Conservation (phyloP, 1,284 basidiomycete genomes). For the Chalciporus sp. region DNA sequence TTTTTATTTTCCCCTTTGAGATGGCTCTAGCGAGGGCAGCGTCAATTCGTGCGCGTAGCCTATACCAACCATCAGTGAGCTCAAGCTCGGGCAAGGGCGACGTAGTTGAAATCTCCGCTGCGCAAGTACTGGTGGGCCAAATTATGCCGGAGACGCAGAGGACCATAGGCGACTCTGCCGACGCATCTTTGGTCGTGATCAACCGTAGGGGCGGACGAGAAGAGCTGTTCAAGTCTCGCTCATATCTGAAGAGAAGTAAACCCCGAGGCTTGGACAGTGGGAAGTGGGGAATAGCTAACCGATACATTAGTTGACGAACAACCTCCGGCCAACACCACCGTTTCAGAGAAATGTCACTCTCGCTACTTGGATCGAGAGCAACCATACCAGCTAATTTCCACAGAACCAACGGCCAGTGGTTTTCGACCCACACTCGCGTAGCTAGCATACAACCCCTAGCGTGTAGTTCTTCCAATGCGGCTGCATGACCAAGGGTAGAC, state of each 20-base stretch:
- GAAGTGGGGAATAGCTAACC: slow-evolving; percentile 49
- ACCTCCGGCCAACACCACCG: slow-evolving; percentile 84
- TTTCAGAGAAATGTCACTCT: slow-evolving; percentile 46
- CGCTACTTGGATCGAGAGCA: slow-evolving; percentile 66
- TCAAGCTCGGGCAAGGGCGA: slow-evolving; percentile 65
- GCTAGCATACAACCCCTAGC: slow-evolving; percentile 60
- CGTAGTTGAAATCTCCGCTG: slow-evolving; percentile 43
- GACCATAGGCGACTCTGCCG: slow-evolving; percentile 75
- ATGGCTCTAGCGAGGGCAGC: slow-evolving; percentile 72
- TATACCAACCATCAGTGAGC: slow-evolving; percentile 97
- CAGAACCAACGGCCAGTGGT: slow-evolving; percentile 88
- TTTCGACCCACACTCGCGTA: slow-evolving; percentile 82
- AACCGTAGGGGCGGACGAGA: slow-evolving; percentile 80
- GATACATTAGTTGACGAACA: slow-evolving; percentile 81
- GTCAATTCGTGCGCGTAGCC: slow-evolving; percentile 79
- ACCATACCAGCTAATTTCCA: slow-evolving; percentile 94
- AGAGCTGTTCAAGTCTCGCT: slow-evolving; percentile 82
- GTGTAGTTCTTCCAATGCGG: slow-evolving; percentile 55
- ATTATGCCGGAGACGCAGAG: slow-evolving; percentile 80
- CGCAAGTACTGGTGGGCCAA: slow-evolving; percentile 43
- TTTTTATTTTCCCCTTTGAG: slow-evolving; percentile 60
- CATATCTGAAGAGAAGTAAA: slow-evolving; percentile 63
- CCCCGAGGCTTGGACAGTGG: slow-evolving; percentile 1
- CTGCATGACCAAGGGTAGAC: slow-evolving; percentile 48
- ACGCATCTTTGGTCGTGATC: slow-evolving; percentile 77